These are phyloP conservation scores for Termitomyces sp. DNA, from an alignment of 768 basidiomycete species.

Conservation along the genomic window DNA sequence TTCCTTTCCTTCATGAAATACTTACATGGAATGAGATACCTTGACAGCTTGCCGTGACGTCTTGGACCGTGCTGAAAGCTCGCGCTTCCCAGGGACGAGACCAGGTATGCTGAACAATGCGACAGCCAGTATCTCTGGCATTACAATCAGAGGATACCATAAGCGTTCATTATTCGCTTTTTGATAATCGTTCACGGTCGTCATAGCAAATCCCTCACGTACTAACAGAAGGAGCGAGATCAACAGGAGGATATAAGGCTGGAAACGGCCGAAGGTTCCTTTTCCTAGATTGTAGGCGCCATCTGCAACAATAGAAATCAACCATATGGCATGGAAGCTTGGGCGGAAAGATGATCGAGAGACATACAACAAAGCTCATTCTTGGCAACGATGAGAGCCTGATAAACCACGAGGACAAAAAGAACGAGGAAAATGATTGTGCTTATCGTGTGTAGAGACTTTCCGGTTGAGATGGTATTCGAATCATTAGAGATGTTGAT, in stretches of 20 bases:
- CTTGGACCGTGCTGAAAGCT: neutral
- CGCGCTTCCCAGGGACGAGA: constrained; percentile 12
- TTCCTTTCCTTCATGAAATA: neutral
- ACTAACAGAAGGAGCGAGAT: constrained; percentile 18
- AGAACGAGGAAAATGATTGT: constrained; percentile 19
- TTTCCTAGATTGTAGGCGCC: neutral
- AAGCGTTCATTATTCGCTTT: constrained; percentile 16
- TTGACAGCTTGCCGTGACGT: neutral
- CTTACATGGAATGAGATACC: neutral
- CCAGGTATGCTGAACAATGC: constrained; percentile 15
- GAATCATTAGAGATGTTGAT: constrained; percentile 6
- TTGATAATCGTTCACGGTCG: constrained; percentile 11
- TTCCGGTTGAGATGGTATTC: neutral
- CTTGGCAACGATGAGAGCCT: constrained; percentile 12
- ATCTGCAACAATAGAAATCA: neutral
- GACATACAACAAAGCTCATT: constrained; percentile 2
- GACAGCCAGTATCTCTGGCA: constrained; percentile 19
- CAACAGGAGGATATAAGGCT: constrained; percentile 13
- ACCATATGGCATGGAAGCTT: neutral
- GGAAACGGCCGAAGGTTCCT: constrained; percentile 13
- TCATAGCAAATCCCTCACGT: constrained; percentile 16
- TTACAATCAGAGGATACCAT: constrained; percentile 22
- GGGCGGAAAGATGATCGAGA: neutral
- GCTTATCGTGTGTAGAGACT: constrained; percentile 13
- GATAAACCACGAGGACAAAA: constrained; percentile 14